Percentiles rank a stretch among this genome's conserved stretches.
Evolutionary conservation across 371 early-diverging fungal species (phyloP).

Genomic region (Parasitella parasitica): DNA sequence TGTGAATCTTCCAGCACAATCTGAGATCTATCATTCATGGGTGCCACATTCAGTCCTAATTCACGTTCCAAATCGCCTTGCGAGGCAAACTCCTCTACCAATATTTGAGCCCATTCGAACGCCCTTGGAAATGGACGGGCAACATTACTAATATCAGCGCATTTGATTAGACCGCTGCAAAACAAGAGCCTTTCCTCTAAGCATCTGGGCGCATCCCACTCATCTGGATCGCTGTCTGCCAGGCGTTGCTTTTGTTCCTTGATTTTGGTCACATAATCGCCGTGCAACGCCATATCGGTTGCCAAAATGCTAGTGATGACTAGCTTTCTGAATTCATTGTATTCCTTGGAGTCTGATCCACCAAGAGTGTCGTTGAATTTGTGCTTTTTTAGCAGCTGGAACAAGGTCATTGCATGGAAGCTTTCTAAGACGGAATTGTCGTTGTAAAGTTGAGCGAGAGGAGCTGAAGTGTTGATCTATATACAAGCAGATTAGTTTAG

Average conservation of each 20-base stretch:
- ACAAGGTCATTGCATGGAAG: constrained; percentile 86
- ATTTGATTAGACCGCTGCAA: constrained; percentile 75
- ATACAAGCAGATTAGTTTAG: not conserved
- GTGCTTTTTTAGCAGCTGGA: constrained; percentile 73
- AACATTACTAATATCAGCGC: constrained; percentile 82
- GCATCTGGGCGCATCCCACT: constrained; percentile 7
- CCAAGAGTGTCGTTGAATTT: constrained; percentile 47
- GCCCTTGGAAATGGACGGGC: constrained; percentile 58
- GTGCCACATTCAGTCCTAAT: constrained; percentile 53
- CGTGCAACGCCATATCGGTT: constrained; percentile 82
- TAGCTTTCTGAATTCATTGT: constrained; percentile 63
- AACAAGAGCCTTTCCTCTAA: constrained; percentile 55
- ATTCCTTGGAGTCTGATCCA: constrained; percentile 26
- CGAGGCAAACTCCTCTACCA: constrained; percentile 62
- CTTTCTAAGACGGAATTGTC: constrained; percentile 91
- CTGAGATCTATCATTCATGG: constrained; percentile 53
- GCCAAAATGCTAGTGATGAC: constrained; percentile 74
- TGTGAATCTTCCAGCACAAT: constrained; percentile 62
- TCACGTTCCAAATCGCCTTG: constrained; percentile 69
- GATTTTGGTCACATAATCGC: constrained; percentile 71
- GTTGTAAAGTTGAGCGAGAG: constrained; percentile 86
- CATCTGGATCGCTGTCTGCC: constrained; percentile 7
- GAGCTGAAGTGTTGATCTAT: constrained; percentile 50
- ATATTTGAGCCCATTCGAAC: constrained; percentile 53
- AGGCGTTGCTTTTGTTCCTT: constrained; percentile 57